phyloP scores from a whole-genome alignment of 345 rosid genomes.

The Boechera stricta region DNA sequence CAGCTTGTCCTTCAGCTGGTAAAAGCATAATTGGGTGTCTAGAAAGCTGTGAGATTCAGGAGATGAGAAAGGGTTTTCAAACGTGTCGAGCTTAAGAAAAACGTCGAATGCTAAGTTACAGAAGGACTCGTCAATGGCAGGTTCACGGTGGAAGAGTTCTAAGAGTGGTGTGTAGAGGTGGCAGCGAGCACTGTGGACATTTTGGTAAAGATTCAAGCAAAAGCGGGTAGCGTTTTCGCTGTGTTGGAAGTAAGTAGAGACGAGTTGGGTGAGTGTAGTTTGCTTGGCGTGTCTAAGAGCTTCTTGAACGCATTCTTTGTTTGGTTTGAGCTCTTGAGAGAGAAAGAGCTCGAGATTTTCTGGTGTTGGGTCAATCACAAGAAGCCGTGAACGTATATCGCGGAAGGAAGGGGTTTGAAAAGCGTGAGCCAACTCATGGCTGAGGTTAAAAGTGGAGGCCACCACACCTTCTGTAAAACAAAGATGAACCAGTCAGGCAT shows the following conservation, averaged over 20 bases:
- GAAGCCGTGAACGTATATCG: slow-evolving; percentile 63
- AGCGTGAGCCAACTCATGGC: slow-evolving; percentile 54
- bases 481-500: slow-evolving; percentile 46
- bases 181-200: slow-evolving; percentile 55
- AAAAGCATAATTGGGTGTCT: slow-evolving; percentile 59
- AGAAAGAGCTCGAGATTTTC: slow-evolving; percentile 43
- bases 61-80: slow-evolving; percentile 70
- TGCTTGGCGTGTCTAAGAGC: slow-evolving; percentile 55
- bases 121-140: slow-evolving; percentile 49
- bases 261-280: slow-evolving; percentile 56
- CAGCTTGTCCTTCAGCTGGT: slow-evolving; percentile 61
- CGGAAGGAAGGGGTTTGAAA: slow-evolving; percentile 64
- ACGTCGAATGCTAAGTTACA: slow-evolving; percentile 58
- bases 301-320: slow-evolving; percentile 57
- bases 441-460: slow-evolving; percentile 54
- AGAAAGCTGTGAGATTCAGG: slow-evolving; percentile 54
- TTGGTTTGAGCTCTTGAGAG: slow-evolving; percentile 62
- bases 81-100: slow-evolving; percentile 54
- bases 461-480: slow-evolving; percentile 48
- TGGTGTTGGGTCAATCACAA: slow-evolving; percentile 18
- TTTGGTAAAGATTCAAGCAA: slow-evolving; percentile 60
- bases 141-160: slow-evolving; percentile 57
- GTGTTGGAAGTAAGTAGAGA: slow-evolving; percentile 65
- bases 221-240: slow-evolving; percentile 62
- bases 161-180: slow-evolving; percentile 59